Conservation (phyloP, 306 rosid genomes). For the Lagenaria siceraria region DNA sequence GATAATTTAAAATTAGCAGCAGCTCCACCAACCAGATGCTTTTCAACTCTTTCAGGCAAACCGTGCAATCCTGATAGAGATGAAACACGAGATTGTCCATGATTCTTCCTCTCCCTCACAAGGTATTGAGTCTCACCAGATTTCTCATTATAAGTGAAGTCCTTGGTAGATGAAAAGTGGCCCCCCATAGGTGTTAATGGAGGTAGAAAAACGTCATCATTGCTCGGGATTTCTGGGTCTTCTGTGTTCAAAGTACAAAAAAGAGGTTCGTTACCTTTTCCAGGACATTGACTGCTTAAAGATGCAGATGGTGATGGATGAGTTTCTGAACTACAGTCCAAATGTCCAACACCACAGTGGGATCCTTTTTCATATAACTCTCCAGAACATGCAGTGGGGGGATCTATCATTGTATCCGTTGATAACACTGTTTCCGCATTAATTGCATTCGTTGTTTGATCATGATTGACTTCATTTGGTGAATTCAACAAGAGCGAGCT, state of each 20-base stretch:
- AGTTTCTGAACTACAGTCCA: slow-evolving; percentile 25
- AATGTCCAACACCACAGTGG: slow-evolving; percentile 19
- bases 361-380: slow-evolving; percentile 31
- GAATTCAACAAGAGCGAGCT: slow-evolving; percentile 65
- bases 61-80: slow-evolving; percentile 33
- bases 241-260: slow-evolving; percentile 55
- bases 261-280: slow-evolving; percentile 29
- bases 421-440: slow-evolving; percentile 25
- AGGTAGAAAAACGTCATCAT: slow-evolving; percentile 59
- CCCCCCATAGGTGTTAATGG: slow-evolving; percentile 24
- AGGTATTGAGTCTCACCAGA: slow-evolving; percentile 20
- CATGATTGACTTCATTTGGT: slow-evolving; percentile 33
- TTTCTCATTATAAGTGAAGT: slow-evolving; percentile 26
- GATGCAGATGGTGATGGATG: slow-evolving; percentile 31
- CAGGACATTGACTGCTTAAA: slow-evolving; percentile 37
- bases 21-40: slow-evolving; percentile 24
- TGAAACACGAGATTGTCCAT: slow-evolving; percentile 26
- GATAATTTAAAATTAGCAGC: slow-evolving; percentile 27
- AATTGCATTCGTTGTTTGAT: slow-evolving; percentile 18
- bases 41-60: slow-evolving; percentile 18
- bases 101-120: slow-evolving; percentile 32
- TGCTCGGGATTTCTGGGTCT: slow-evolving; percentile 69
- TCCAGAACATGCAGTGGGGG: slow-evolving; percentile 21
- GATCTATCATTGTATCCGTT: slow-evolving; percentile 21
- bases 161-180: slow-evolving; percentile 27